Evolutionary conservation across 1,284 basidiomycete genomes (phyloP).

Genomic region (Xerocomus amazonicus): DNA sequence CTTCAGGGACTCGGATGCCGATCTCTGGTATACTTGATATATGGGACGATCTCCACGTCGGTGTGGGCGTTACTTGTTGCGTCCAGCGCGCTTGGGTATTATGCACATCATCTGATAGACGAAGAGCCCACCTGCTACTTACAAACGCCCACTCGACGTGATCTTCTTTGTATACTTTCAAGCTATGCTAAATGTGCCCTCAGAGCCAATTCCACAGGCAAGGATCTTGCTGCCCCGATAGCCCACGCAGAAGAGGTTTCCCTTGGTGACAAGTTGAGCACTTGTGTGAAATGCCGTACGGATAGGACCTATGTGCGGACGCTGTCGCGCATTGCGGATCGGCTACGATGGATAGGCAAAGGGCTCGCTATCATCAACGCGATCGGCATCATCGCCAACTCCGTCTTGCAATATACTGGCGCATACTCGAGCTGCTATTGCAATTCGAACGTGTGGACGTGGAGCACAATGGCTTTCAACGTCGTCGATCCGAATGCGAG

Average conservation of each 20-base stretch:
- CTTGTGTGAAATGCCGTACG: too few relatives aligned
- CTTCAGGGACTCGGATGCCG: conserved; percentile 28
- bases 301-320: neutral
- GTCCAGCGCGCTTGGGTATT: conserved; percentile 37
- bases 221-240: too few relatives aligned
- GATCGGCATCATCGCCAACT: conserved; percentile 16
- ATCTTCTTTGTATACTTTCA: too few relatives aligned
- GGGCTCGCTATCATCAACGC: conserved; percentile 23
- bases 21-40: conserved; percentile 37
- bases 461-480: conserved; percentile 10
- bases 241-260: too few relatives aligned
- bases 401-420: conserved; percentile 21
- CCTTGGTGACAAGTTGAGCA: too few relatives aligned
- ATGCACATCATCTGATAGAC: conserved; percentile 14
- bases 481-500: conserved; percentile 4
- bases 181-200: too few relatives aligned
- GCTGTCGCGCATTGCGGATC: conserved; percentile 6
- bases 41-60: conserved; percentile 35
- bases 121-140: neutral
- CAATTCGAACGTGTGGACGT: conserved; percentile 14
- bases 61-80: conserved; percentile 37
- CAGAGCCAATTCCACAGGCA: too few relatives aligned
- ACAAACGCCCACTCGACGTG: neutral
- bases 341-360: conserved; percentile 27
- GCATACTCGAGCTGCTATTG: conserved; percentile 26